Evolutionary conservation across 495 filamentous ascomycete species (phyloP).

Genomic region (Aspergillus indologenus): DNA sequence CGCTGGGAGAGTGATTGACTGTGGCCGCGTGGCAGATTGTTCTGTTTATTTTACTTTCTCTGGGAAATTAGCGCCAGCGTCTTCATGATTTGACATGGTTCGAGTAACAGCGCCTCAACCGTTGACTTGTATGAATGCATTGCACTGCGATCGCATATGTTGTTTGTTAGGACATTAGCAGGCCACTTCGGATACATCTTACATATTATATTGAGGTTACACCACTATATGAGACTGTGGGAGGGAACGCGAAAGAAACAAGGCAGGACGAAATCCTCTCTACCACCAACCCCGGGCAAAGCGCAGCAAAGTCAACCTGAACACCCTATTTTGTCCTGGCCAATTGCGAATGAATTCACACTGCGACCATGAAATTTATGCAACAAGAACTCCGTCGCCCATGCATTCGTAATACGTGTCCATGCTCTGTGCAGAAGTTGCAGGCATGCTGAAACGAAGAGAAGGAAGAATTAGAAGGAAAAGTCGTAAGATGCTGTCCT

Average conservation of each 20-base stretch:
- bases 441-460: slow-evolving; percentile 15
- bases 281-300: slow-evolving; percentile 12
- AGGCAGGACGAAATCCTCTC: slow-evolving; percentile 1
- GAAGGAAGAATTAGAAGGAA: neutral
- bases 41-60: too few species aligned
- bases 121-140: too few species aligned
- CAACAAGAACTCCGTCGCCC: slow-evolving; percentile 38
- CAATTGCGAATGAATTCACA: slow-evolving; percentile 24
- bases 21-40: too few species aligned
- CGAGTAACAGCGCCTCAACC: too few species aligned
- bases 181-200: slow-evolving; percentile 14
- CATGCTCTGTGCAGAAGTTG: slow-evolving; percentile 14
- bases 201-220: slow-evolving; percentile 20
- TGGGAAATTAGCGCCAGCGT: neutral
- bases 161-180: neutral
- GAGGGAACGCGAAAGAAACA: slow-evolving; percentile 7
- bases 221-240: slow-evolving; percentile 4
- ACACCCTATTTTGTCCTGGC: slow-evolving; percentile 23
- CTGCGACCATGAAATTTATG: slow-evolving; percentile 30
- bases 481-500: neutral
- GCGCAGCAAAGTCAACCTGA: slow-evolving; percentile 20
- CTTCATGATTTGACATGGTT: too few species aligned
- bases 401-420: slow-evolving; percentile 46
- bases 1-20: slow-evolving; percentile 26
- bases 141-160: neutral